Evolutionary conservation across 371 early-diverging fungal species (phyloP).

Genomic region (Mortierella sp.): DNA sequence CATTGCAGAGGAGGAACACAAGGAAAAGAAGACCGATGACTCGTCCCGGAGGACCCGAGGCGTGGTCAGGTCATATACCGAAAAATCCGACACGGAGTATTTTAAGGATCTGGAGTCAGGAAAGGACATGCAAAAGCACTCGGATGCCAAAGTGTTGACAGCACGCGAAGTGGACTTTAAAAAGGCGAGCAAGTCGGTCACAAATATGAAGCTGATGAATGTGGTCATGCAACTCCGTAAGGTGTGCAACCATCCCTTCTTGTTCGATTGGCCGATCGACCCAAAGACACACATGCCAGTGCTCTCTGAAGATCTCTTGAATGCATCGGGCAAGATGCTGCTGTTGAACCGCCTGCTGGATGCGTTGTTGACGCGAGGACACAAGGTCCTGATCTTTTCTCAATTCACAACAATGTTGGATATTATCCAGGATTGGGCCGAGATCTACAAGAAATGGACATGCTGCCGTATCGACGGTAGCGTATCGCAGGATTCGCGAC

Average conservation of each 20-base stretch:
- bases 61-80: conserved; percentile 20
- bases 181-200: conserved; percentile 60
- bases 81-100: conserved; percentile 24
- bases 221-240: conserved; percentile 95
- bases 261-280: conserved; percentile 84
- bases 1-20: conserved; percentile 21
- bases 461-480: conserved; percentile 95
- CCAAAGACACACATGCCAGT: conserved; percentile 61
- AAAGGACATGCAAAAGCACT: conserved; percentile 5
- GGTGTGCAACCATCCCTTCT: conserved; percentile 95
- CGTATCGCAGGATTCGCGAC: conserved; percentile 82
- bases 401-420: conserved; percentile 95
- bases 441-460: conserved; percentile 77
- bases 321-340: conserved; percentile 87
- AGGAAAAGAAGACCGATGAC: conserved; percentile 4
- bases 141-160: conserved; percentile 6
- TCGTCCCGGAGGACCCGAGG: conserved; percentile 22
- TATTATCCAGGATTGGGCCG: conserved; percentile 92
- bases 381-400: conserved; percentile 93
- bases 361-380: conserved; percentile 78
- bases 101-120: conserved; percentile 32
- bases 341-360: conserved; percentile 87
- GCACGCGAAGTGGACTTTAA: conserved; percentile 45
- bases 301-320: conserved; percentile 66
- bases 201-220: conserved; percentile 76